Percentiles rank a stretch among this genome's conserved stretches.
These are phyloP conservation scores for Moniliophthora roreri DNA, from an alignment of 1,284 basidiomycete genomes.

Conservation along the genomic window DNA sequence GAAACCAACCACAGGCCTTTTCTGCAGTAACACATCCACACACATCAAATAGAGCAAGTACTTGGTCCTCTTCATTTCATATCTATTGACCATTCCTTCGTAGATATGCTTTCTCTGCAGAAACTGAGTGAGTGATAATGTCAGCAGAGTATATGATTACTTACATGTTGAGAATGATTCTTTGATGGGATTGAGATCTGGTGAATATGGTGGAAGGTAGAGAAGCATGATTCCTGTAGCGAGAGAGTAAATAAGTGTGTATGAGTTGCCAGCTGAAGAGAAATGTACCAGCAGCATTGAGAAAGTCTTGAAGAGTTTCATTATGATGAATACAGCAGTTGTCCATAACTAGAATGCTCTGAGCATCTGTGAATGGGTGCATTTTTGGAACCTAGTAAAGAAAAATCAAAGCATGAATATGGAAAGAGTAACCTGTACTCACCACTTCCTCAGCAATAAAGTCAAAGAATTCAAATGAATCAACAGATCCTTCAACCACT, in stretches of 20 bases:
- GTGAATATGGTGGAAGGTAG: slow-evolving; percentile 16
- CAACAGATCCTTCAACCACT: slow-evolving; percentile 27
- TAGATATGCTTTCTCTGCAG: slow-evolving; percentile 18
- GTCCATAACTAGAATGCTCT: slow-evolving; percentile 11
- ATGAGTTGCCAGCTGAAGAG: too few relatives aligned
- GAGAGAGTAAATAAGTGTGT: too few relatives aligned
- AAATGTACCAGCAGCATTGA: slow-evolving; percentile 3
- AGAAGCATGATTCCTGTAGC: slow-evolving; percentile 12
- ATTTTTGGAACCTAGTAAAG: slow-evolving; percentile 8
- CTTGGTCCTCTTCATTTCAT: slow-evolving; percentile 9
- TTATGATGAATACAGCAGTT: slow-evolving; percentile 11
- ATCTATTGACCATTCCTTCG: slow-evolving; percentile 2
- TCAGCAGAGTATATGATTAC: too few relatives aligned
- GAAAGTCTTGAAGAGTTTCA: slow-evolving; percentile 5
- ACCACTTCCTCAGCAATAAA: slow-evolving; percentile 28
- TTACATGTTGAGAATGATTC: not conserved
- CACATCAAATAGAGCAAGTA: slow-evolving; percentile 14
- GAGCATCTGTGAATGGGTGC: slow-evolving; percentile 7
- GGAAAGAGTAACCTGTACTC: not conserved
- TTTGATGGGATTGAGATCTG: slow-evolving; percentile 14
- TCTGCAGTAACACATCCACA: slow-evolving; percentile 20
- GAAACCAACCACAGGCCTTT: too few relatives aligned
- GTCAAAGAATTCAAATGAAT: slow-evolving; percentile 21
- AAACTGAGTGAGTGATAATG: too few relatives aligned
- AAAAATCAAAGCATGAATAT: not conserved